phyloP scores from a whole-genome alignment of 2,329 filamentous ascomycete species.

The Bisporella sp. region DNA sequence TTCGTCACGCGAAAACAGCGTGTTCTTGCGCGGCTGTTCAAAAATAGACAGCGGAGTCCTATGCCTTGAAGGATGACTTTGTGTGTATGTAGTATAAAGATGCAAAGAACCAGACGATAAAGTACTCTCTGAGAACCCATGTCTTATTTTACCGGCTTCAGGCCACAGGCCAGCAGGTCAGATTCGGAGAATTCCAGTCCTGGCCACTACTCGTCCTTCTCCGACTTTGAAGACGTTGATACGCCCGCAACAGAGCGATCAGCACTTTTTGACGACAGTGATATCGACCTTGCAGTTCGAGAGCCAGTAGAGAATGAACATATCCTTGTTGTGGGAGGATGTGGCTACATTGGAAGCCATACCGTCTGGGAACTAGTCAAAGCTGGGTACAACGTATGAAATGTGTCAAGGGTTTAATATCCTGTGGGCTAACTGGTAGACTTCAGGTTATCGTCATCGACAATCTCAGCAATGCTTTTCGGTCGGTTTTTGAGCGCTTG shows the following conservation, averaged over 20 bases:
- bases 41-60: no score
- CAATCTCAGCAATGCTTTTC: constrained; percentile 30
- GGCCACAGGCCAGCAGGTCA: constrained; percentile 10
- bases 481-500: constrained; percentile 15
- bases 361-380: constrained; percentile 41
- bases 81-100: not conserved
- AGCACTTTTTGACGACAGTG: constrained; percentile 15
- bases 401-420: not conserved
- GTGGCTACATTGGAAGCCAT: constrained; percentile 43
- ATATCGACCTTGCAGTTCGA: constrained; percentile 14
- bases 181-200: constrained; percentile 17
- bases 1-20: not conserved
- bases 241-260: constrained; percentile 20
- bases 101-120: not conserved
- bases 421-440: no score
- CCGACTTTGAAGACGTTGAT: constrained; percentile 13
- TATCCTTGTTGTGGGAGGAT: constrained; percentile 38
- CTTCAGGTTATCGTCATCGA: constrained; percentile 31
- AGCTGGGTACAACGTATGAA: constrained; percentile 34
- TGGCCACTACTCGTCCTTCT: constrained; percentile 11
- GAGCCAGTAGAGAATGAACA: constrained; percentile 10
- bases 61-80: not conserved
- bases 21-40: not conserved
- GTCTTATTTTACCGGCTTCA: constrained; percentile 4
- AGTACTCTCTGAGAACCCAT: not conserved